Evolutionary conservation across 176 grass and related monocot species (phyloP).

Genomic region (Juncus effusus): DNA sequence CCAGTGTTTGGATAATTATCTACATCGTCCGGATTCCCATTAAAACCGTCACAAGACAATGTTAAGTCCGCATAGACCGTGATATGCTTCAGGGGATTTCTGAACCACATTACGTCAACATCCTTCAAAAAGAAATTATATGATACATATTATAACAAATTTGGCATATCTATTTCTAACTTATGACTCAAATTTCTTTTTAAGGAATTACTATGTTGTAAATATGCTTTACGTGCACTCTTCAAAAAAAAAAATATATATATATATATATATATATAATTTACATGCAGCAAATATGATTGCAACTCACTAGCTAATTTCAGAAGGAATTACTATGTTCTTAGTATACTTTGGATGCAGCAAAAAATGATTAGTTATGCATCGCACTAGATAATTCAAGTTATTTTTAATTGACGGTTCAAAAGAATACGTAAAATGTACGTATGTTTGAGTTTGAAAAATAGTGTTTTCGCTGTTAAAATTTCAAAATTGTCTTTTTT

Average conservation of each 20-base stretch:
- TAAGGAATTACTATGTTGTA: neutral
- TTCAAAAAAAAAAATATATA: neutral
- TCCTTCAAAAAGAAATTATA: slow-evolving; percentile 23
- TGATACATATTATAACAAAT: neutral
- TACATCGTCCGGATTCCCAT: slow-evolving; percentile 27
- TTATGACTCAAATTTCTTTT: neutral
- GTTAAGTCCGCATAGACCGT: slow-evolving; percentile 32
- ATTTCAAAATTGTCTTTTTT: too few species aligned
- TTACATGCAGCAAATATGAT: too few species aligned
- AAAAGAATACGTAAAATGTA: too few species aligned
- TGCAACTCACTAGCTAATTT: too few species aligned
- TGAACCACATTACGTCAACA: slow-evolving; percentile 51
- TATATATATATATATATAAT: neutral
- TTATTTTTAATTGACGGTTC: too few species aligned
- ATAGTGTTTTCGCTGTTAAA: too few species aligned
- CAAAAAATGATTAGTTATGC: too few species aligned
- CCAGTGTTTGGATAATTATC: slow-evolving; percentile 44
- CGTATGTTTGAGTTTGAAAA: too few species aligned
- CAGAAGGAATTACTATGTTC: neutral
- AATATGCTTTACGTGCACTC: too few species aligned
- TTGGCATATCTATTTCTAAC: too few species aligned
- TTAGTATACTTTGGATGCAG: too few species aligned
- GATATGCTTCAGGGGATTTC: slow-evolving; percentile 34
- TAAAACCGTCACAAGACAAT: slow-evolving; percentile 26
- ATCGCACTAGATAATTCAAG: too few species aligned